Conservation (phyloP, 345 rosid species). For the Brassica napus region Da-Ae NC_063447.1:19392001-19392500, state of each 20-base stretch:
- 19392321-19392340: background rate
- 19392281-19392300: background rate
- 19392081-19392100: too few species aligned
- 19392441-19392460: background rate
- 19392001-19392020: too few species aligned
- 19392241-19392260: too few species aligned
- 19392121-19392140: too few species aligned
- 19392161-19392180: background rate
- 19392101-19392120: too few species aligned
- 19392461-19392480: background rate
- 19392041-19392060: too few species aligned
- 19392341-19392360: background rate
- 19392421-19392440: background rate
- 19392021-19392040: too few species aligned
- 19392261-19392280: background rate
- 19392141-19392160: background rate
- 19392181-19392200: too few species aligned
- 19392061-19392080: too few species aligned
- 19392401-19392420: background rate
- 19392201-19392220: too few species aligned
- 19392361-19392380: background rate
- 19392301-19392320: background rate
- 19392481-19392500: background rate
- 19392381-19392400: background rate
- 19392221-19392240: too few species aligned